These are phyloP conservation scores for Mycosphaerelloides madeirae DNA, from an alignment of 2,329 filamentous ascomycete genomes.

Conservation along the genomic window DNA sequence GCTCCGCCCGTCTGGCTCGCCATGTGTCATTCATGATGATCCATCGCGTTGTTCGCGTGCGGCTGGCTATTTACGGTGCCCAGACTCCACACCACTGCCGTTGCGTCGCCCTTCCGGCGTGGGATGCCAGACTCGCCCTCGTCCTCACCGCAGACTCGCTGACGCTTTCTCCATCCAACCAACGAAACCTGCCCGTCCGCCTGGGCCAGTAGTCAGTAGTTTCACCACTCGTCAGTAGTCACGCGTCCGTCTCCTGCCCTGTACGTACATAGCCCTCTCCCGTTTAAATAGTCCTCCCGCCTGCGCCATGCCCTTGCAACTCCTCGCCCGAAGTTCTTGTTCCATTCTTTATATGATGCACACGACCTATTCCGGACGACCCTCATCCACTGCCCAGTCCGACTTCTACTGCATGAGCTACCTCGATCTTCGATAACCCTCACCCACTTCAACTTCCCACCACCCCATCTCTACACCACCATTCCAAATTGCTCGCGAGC, in stretches of 20 bases:
- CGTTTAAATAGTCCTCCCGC: background rate
- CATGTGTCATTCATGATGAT: slow-evolving; percentile 9
- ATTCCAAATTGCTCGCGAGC: background rate
- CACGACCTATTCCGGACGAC: slow-evolving; percentile 7
- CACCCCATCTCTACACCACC: background rate
- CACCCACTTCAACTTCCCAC: slow-evolving; percentile 4
- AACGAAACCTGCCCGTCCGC: too few species aligned
- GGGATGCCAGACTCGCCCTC: background rate
- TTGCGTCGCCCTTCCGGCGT: background rate
- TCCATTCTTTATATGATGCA: slow-evolving; percentile 12
- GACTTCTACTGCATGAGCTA: slow-evolving; percentile 8
- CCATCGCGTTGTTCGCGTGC: too few species aligned
- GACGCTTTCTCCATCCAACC: too few species aligned
- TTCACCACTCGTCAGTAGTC: too few species aligned
- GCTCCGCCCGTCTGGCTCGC: slow-evolving; percentile 1
- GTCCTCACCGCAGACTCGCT: background rate
- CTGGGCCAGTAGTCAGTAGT: too few species aligned
- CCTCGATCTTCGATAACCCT: slow-evolving; percentile 10
- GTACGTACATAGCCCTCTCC: background rate
- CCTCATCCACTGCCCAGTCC: slow-evolving; percentile 11
- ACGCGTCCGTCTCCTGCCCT: background rate
- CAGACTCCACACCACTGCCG: slow-evolving; percentile 4
- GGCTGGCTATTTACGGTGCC: slow-evolving; percentile 5
- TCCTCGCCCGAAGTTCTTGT: slow-evolving; percentile 1
- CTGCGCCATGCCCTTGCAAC: background rate